Evolutionary conservation across 306 rosid species (phyloP), one percentile per base, ranked within the genome.

Genomic region (Fragaria iinumae): DNA sequence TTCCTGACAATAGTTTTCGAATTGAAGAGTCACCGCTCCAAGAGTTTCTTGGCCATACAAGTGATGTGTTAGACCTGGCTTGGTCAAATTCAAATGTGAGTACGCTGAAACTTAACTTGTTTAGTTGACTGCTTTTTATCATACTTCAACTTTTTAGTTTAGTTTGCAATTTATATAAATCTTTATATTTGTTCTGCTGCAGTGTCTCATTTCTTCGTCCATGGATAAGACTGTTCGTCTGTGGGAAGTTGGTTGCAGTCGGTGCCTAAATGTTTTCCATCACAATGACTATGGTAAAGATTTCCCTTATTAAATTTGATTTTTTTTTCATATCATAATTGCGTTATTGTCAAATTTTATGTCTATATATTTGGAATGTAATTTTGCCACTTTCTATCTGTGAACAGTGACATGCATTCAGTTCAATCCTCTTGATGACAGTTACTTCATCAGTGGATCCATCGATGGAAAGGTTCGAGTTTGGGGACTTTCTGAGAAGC

Each of bases 31-130:
- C 87, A 4, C 96, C 97, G 0, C 4, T 87, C 59, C 97, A 87
- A 39, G 96, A 89, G 74, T 85, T 89, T 67, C 76, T 78, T 76
- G 98, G 97, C 48, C 97, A 95, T 79, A 83, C 90, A 2, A 56
- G 89, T 74, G 97, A 85, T 83, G 89, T 95, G 48, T 86, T 92
- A 87, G 97, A 95, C 83, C 83, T 95, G 77, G 95, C 99, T 76
- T 95, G 97, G 99, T 92, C 97, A 53, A 82, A 69, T 87, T 92
- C 97, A 39, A 89, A 89, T 60, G 99, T 92, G 84, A 95, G 99
- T 85, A 7, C 18, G 45, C 5, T 23, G 78, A 81, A 63, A 57
- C 63, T 17, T 78, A 14, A 17, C 13, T 3, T 20, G 6, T 73
- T 48, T 34, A 2, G 14, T 66, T 44, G 56, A 39, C 57, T n/a